Evolutionary conservation across 148 eudicot species (phyloP).

Genomic region (Chenopodium album): DNA sequence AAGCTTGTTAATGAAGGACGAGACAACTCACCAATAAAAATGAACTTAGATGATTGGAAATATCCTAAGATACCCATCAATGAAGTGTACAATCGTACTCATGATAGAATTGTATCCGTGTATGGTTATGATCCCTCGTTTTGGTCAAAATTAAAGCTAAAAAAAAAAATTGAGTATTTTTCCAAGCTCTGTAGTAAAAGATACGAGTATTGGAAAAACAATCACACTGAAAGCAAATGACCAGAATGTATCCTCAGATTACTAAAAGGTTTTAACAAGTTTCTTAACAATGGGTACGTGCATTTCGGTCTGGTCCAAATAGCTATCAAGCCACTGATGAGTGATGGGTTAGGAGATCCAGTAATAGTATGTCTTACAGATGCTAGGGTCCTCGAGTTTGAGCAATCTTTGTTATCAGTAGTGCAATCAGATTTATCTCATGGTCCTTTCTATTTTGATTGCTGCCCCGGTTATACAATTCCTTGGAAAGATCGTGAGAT

Average conservation of each 20-base stretch:
- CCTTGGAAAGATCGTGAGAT: not conserved
- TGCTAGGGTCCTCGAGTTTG: not conserved
- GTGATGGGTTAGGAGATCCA: not conserved
- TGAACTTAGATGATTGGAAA: not conserved
- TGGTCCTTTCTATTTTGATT: not conserved
- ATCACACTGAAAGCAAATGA: not conserved
- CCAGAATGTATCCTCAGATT: not conserved
- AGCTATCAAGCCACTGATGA: not conserved
- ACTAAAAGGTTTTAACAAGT: not conserved
- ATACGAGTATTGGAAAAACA: not conserved
- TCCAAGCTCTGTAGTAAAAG: slow-evolving; percentile 1
- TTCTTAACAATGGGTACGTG: not conserved
- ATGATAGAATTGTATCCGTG: not conserved
- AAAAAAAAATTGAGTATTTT: not conserved
- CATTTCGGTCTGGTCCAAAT: slow-evolving; percentile 7
- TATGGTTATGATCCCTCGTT: not conserved
- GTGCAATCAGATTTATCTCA: slow-evolving; percentile 1
- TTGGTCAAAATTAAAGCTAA: slow-evolving; percentile 6
- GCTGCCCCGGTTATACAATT: not conserved
- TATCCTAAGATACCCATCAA: slow-evolving; percentile 10
- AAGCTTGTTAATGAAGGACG: not conserved
- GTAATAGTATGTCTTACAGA: slow-evolving; percentile 1
- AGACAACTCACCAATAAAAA: not conserved
- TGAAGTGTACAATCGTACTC: not conserved
- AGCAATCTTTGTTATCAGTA: not conserved